Evolutionary conservation across 2,329 filamentous ascomycete genomes (phyloP).

Genomic region (Aspergillus sp.): DNA sequence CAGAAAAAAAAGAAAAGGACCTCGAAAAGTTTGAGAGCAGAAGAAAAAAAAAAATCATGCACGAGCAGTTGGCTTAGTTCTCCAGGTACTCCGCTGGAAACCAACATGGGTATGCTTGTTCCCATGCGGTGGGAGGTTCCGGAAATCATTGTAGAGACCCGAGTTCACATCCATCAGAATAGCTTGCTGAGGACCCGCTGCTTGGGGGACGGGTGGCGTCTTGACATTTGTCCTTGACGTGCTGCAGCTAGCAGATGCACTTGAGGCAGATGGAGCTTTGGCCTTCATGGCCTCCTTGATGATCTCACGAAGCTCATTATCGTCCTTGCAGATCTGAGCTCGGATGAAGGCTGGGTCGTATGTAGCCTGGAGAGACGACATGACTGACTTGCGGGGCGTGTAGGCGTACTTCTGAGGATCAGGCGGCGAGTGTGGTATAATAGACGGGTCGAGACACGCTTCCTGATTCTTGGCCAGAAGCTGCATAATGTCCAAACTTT

Average conservation of each 20-base stretch:
- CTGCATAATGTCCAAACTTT: constrained; percentile 74
- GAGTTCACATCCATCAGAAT: constrained; percentile 40
- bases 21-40: constrained; percentile 1
- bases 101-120: constrained; percentile 27
- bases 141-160: constrained; percentile 27
- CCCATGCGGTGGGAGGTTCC: constrained; percentile 16
- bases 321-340: constrained; percentile 72
- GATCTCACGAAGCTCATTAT: constrained; percentile 67
- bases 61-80: constrained; percentile 25
- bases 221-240: neutral
- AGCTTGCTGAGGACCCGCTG: constrained; percentile 38
- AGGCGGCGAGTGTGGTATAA: constrained; percentile 54
- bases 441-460: constrained; percentile 62
- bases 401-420: constrained; percentile 60
- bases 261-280: constrained; percentile 1
- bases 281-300: constrained; percentile 53
- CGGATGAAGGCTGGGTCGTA: constrained; percentile 60
- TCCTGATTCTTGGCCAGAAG: constrained; percentile 65
- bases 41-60: constrained; percentile 10
- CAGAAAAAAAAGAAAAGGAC: constrained; percentile 9
- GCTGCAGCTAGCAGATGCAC: neutral
- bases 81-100: constrained; percentile 28
- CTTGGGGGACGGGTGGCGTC: constrained; percentile 14
- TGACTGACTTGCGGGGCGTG: constrained; percentile 65
- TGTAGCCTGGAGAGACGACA: constrained; percentile 60